phyloP scores from a whole-genome alignment of 148 eudicot species.

The Silene latifolia region DNA sequence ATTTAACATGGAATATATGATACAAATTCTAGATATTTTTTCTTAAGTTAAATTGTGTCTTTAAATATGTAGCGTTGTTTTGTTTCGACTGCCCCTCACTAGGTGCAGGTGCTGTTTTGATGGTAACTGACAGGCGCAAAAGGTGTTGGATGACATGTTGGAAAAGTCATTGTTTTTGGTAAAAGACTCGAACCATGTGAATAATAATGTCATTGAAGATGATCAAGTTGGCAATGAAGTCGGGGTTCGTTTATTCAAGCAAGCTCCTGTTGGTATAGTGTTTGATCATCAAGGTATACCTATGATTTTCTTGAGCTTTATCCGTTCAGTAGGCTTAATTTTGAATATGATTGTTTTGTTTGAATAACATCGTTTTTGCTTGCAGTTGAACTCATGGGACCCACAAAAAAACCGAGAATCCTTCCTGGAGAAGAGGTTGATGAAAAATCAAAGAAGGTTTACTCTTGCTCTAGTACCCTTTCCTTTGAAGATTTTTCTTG shows the following conservation, averaged over 20 bases:
- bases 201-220: conserved; percentile 19
- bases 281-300: conserved; percentile 64
- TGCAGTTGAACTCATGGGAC: conserved; percentile 59
- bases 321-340: not conserved
- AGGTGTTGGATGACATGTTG: conserved; percentile 58
- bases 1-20: too few relatives aligned
- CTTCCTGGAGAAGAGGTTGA: conserved; percentile 57
- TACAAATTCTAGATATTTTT: too few relatives aligned
- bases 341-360: not conserved
- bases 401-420: conserved; percentile 70
- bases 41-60: too few relatives aligned
- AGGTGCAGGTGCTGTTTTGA: not conserved
- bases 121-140: conserved; percentile 56
- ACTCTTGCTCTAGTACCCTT: conserved; percentile 6
- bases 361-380: conserved; percentile 12
- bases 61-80: not conserved
- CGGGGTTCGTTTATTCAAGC: conserved; percentile 71
- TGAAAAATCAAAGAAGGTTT: conserved; percentile 83
- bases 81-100: not conserved
- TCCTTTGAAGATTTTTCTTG: not conserved
- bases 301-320: not conserved
- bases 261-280: conserved; percentile 75
- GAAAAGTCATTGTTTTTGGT: conserved; percentile 60
- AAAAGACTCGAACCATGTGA: conserved; percentile 24
- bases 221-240: conserved; percentile 29